Percentiles rank a stretch among this genome's conserved stretches.
phyloP scores from a whole-genome alignment of 2,329 filamentous ascomycete species.

The Myotisia sp. region DNA sequence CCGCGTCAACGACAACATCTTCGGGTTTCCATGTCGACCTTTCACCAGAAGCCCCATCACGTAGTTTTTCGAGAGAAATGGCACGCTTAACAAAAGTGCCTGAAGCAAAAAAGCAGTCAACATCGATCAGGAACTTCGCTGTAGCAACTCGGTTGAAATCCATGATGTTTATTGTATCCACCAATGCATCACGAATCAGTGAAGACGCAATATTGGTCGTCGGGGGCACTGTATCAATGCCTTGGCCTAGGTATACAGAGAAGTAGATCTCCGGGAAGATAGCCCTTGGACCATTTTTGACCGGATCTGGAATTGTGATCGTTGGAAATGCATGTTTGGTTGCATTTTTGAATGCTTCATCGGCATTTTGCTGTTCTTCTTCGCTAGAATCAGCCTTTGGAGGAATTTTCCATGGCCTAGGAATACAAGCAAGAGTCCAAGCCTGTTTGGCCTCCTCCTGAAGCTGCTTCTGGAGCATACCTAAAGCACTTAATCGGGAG shows the following conservation, averaged over 20 bases:
- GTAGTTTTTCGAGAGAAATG: conserved; percentile 79
- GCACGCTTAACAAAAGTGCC: conserved; percentile 87
- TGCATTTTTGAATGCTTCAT: conserved; percentile 31
- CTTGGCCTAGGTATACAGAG: conserved; percentile 79
- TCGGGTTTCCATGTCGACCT: conserved; percentile 89
- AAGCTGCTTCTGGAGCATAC: conserved; percentile 72
- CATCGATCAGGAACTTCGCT: conserved; percentile 78
- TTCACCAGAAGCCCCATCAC: conserved; percentile 47
- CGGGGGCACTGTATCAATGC: conserved; percentile 75
- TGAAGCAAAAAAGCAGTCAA: conserved; percentile 86
- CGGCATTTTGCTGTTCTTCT: conserved; percentile 34
- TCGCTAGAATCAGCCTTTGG: conserved; percentile 36
- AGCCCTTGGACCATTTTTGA: conserved; percentile 58
- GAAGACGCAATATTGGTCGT: conserved; percentile 63
- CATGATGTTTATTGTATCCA: conserved; percentile 86
- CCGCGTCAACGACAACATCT: conserved; percentile 90
- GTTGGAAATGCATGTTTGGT: conserved; percentile 63
- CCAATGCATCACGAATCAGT: conserved; percentile 68
- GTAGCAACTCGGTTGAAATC: conserved; percentile 82
- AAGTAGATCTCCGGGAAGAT: conserved; percentile 89
- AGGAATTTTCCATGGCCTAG: conserved; percentile 38
- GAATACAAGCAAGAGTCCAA: conserved; percentile 58
- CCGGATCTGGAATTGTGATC: conserved; percentile 59
- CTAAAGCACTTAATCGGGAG: conserved; percentile 56
- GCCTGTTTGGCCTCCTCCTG: conserved; percentile 57